Percentiles rank a stretch among this genome's conserved stretches.
These are phyloP conservation scores for Coniosporium tulheliwenetii DNA, from an alignment of 2,329 filamentous ascomycete genomes.

Conservation along the genomic window DNA sequence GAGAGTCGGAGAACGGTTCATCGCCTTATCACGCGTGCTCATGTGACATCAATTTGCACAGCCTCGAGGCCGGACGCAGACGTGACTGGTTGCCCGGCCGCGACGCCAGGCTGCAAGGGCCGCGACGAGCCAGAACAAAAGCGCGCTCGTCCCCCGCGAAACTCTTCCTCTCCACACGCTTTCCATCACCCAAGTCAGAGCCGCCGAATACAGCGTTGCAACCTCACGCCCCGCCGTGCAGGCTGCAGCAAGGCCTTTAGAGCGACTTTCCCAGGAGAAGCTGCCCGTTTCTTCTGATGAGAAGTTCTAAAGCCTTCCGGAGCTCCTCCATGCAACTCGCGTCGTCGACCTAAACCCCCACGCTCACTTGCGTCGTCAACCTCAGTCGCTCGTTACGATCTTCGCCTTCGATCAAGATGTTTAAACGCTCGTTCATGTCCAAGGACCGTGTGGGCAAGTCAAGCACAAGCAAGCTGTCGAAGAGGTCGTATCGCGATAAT, in stretches of 20 bases:
- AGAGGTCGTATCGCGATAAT: constrained; percentile 63
- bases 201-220: constrained; percentile 22
- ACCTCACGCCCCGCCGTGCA: constrained; percentile 15
- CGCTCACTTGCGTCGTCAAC: constrained; percentile 29
- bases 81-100: constrained; percentile 2
- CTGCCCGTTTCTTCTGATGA: constrained; percentile 13
- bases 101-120: too few species aligned
- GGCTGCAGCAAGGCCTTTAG: constrained; percentile 21
- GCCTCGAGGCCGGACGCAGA: neutral
- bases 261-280: constrained; percentile 11
- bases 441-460: constrained; percentile 81
- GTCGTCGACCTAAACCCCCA: constrained; percentile 31
- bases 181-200: constrained; percentile 18
- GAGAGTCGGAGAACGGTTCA: too few species aligned
- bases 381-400: constrained; percentile 32
- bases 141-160: neutral
- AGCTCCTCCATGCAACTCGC: constrained; percentile 38
- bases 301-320: constrained; percentile 32
- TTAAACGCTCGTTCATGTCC: constrained; percentile 79
- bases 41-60: too few species aligned
- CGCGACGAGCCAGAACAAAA: neutral
- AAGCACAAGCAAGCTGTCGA: constrained; percentile 46
- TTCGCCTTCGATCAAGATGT: constrained; percentile 48
- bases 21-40: too few species aligned
- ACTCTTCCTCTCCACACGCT: constrained; percentile 14